Evolutionary conservation across 1,284 basidiomycete species (phyloP), one percentile per base, ranked within the genome.

Genomic region (Apiotrichum siamense): DNA sequence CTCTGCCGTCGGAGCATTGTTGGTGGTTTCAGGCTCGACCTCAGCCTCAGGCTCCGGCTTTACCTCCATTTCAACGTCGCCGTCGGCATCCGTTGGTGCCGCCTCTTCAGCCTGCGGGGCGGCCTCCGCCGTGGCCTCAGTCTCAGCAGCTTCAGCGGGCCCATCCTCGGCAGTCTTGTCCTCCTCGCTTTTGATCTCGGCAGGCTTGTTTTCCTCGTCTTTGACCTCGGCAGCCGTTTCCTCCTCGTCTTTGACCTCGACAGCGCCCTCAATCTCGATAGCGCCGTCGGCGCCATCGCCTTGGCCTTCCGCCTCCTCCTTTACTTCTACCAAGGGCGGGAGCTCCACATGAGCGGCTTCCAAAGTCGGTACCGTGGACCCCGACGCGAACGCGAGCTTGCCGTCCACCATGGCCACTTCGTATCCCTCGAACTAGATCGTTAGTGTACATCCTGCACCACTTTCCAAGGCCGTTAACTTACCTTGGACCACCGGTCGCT

Each of bases 351-450:
- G 85, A 80, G 21, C 79, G 81, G 39, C 57, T 52, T 77, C 77
- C 29, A 81, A 72, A 1, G 75, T 73, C 0, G 79, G 79, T 7
- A 81, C 72, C 7, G 76, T 76, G n/a, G 90, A 89, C 55, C 85
- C 91, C 11, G 87, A 83, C 44, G 88, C 84, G 40, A 84, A 82
- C 5, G 85, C 80, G 26, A 97, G 83, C 24, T 86, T 82, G 24
- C 92, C 94, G 27, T 84, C 84, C 35, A 97, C 83, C 70, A 86
- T 92, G 18, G 87, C 89, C 36, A 98, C 87, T 70, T 97, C 91
- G 69, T 93, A 97, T 65, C 96, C 94, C 66, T 98, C 96, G 66
- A 97, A 96, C 87, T 94, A 58, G 6, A 27, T 24, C n/a, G 7
- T 27, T 12, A 33, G 29, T 37, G 18, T 58, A 35, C 7, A n/a